phyloP scores from a whole-genome alignment of 2,329 filamentous ascomycete genomes.

The Alternaria postmessia region DNA sequence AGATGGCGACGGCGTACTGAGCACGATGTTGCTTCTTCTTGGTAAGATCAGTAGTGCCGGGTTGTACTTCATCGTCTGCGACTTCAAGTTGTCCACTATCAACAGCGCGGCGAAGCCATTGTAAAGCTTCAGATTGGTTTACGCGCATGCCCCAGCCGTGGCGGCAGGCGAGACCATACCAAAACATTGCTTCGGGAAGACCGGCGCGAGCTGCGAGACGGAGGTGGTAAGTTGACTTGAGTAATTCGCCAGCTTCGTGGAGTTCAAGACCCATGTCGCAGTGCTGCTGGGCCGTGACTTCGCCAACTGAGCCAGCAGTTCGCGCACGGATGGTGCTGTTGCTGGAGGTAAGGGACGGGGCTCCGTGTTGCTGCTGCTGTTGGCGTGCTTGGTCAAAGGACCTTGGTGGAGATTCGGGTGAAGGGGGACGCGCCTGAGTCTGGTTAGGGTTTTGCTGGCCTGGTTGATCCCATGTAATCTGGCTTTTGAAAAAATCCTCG shows the following conservation, averaged over 20 bases:
- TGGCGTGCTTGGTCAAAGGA: slow-evolving; percentile 42
- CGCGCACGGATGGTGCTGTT: slow-evolving; percentile 57
- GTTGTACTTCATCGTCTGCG: slow-evolving; percentile 77
- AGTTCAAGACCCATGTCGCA: slow-evolving; percentile 88
- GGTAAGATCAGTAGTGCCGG: slow-evolving; percentile 67
- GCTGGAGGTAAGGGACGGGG: slow-evolving; percentile 52
- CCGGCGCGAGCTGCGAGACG: slow-evolving; percentile 86
- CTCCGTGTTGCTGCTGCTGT: slow-evolving; percentile 29
- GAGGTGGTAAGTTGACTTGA: slow-evolving; percentile 95
- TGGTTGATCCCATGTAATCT: slow-evolving; percentile 69
- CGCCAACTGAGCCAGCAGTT: slow-evolving; percentile 57
- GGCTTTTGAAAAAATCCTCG: slow-evolving; percentile 52
- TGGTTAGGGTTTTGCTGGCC: slow-evolving; percentile 44
- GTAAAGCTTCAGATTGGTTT: slow-evolving; percentile 87
- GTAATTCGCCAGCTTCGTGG: slow-evolving; percentile 85
- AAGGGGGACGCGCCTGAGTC: slow-evolving; percentile 43
- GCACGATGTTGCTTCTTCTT: slow-evolving; percentile 86
- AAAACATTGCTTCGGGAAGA: slow-evolving; percentile 90
- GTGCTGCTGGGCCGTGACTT: slow-evolving; percentile 86
- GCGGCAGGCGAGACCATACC: slow-evolving; percentile 92
- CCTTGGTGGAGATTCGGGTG: slow-evolving; percentile 51
- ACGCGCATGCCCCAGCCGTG: slow-evolving; percentile 98
- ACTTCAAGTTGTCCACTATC: slow-evolving; percentile 84
- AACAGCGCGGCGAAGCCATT: slow-evolving; percentile 91
- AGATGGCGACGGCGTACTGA: slow-evolving; percentile 94